Evolutionary conservation across 75 land plant species (phyloP).

Genomic region (Pinus tabuliformis): DNA sequence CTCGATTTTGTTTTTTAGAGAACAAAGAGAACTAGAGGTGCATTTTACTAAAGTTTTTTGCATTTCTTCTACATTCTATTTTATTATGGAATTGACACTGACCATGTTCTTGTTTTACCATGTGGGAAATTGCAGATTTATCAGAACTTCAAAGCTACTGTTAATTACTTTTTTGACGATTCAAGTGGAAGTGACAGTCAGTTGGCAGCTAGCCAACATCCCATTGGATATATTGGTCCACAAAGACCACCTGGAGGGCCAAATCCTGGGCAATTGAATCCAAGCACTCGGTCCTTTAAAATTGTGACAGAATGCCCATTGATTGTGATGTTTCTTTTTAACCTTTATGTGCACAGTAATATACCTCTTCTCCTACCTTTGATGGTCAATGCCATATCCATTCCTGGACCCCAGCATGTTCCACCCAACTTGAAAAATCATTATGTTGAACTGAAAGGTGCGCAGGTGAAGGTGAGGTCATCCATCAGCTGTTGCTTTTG

Average conservation of each 20-base stretch:
- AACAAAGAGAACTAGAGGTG: too few species aligned
- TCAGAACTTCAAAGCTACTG: conserved; percentile 82
- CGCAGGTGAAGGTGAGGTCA: conserved; percentile 89
- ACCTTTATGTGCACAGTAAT: conserved; percentile 91
- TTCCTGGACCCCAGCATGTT: conserved; percentile 89
- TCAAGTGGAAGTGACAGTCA: conserved; percentile 31
- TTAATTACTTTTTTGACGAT: conserved; percentile 81
- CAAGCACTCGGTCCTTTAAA: conserved; percentile 96
- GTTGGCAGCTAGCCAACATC: conserved; percentile 37
- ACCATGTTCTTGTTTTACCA: background rate
- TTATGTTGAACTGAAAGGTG: conserved; percentile 89
- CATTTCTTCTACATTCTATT: too few species aligned
- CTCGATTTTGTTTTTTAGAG: too few species aligned
- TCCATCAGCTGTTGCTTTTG: background rate
- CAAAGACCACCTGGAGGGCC: conserved; percentile 51
- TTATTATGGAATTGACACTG: too few species aligned
- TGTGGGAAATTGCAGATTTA: conserved; percentile 52
- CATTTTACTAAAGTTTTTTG: too few species aligned
- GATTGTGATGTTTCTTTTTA: conserved; percentile 97
- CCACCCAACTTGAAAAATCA: conserved; percentile 72
- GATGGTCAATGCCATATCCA: conserved; percentile 94
- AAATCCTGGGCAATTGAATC: conserved; percentile 65
- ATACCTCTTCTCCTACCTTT: conserved; percentile 88
- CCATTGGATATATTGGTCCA: conserved; percentile 47
- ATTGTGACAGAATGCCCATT: conserved; percentile 96